Evolutionary conservation across 768 basidiomycete genomes (phyloP).

Genomic region (Pleurotus pulmonarius): DNA sequence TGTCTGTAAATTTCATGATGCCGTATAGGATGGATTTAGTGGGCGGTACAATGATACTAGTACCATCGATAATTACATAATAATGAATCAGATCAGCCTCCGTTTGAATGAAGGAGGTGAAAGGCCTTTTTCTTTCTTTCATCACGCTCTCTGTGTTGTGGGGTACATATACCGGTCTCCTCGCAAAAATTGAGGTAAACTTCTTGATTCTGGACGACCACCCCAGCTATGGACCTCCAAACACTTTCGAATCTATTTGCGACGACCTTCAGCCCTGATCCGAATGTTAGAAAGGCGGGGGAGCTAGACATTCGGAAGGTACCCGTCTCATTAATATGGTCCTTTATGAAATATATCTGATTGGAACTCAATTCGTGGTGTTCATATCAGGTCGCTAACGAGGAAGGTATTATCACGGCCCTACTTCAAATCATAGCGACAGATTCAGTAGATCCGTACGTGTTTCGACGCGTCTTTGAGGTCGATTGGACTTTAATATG

Average conservation of each 20-base stretch:
- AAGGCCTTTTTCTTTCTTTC: conserved; percentile 5
- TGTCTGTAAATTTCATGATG: too few species aligned
- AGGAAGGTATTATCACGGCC: conserved; percentile 82
- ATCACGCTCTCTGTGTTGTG: background rate
- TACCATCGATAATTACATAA: conserved; percentile 9
- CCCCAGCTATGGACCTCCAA: conserved; percentile 61
- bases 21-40: too few species aligned
- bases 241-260: conserved; percentile 75
- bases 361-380: conserved; percentile 11
- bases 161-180: conserved; percentile 4
- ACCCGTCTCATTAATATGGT: conserved; percentile 2
- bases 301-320: conserved; percentile 90
- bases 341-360: background rate
- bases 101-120: conserved; percentile 2
- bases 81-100: background rate
- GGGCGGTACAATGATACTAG: background rate
- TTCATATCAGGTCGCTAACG: conserved; percentile 58
- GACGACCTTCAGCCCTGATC: conserved; percentile 78
- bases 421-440: conserved; percentile 82
- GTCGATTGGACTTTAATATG: conserved; percentile 1
- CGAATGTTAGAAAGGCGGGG: conserved; percentile 80
- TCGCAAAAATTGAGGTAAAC: background rate
- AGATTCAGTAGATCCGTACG: conserved; percentile 75
- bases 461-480: conserved; percentile 33
- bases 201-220: background rate